Percentiles rank a stretch among this genome's conserved stretches.
Evolutionary conservation across 441 rosid genomes (phyloP).

Genomic region (Erodium chrysanthum): DNA sequence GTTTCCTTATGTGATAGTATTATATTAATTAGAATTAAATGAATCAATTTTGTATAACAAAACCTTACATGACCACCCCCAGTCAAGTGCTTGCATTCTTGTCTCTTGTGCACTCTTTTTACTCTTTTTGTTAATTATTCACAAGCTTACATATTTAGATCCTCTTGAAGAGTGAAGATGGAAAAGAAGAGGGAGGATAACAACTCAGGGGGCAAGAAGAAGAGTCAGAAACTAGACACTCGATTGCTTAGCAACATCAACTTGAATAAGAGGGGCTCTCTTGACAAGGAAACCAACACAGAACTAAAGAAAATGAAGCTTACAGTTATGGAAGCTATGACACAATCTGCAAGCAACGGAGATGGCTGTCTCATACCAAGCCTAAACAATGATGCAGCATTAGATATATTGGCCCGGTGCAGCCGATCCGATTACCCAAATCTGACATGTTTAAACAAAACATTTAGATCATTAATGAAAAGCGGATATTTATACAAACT

Average conservation of each 20-base stretch:
- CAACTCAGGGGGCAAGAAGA: neutral
- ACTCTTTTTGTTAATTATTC: neutral
- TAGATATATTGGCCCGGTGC: slow-evolving; percentile 30
- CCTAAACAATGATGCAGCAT: slow-evolving; percentile 30
- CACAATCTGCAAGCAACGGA: slow-evolving; percentile 7
- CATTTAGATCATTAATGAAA: slow-evolving; percentile 28
- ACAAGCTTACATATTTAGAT: neutral
- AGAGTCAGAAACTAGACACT: neutral
- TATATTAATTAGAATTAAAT: neutral
- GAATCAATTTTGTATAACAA: neutral
- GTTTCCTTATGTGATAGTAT: neutral
- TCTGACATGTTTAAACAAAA: slow-evolving; percentile 34
- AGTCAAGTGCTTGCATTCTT: too few relatives aligned
- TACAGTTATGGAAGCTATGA: slow-evolving; percentile 13
- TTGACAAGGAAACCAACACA: slow-evolving; percentile 16
- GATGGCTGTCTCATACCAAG: slow-evolving; percentile 30
- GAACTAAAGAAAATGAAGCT: slow-evolving; percentile 19
- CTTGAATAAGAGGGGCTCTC: slow-evolving; percentile 15
- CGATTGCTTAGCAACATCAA: slow-evolving; percentile 20
- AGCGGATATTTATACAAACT: slow-evolving; percentile 37
- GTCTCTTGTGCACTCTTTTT: too few relatives aligned
- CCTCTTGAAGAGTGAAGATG: neutral
- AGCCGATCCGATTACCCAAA: slow-evolving; percentile 36
- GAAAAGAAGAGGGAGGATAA: slow-evolving; percentile 16
- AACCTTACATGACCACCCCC: too few relatives aligned